Conservation (phyloP, 1,139 yeast species). For the Debaryomyces subglobosus region DNA sequence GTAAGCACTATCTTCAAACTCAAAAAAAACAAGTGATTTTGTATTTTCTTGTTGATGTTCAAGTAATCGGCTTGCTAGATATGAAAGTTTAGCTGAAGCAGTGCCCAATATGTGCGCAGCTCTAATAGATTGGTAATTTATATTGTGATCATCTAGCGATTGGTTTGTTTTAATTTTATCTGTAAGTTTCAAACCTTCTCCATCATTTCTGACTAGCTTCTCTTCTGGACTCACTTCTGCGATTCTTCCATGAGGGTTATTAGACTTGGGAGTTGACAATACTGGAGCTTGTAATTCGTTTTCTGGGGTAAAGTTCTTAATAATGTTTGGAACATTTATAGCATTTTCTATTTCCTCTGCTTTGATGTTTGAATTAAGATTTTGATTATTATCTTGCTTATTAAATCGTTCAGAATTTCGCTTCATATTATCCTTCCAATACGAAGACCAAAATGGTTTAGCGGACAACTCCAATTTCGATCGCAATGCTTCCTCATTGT, state of each 20-base stretch:
- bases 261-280: conserved; percentile 9
- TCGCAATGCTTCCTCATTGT: conserved; percentile 26
- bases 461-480: conserved; percentile 35
- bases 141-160: conserved; percentile 17
- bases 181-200: conserved; percentile 24
- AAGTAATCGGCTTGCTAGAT: conserved; percentile 54
- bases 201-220: conserved; percentile 18
- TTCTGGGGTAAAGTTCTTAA: conserved; percentile 10
- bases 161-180: conserved; percentile 19
- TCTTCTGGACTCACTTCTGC: conserved; percentile 12
- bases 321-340: conserved; percentile 17
- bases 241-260: conserved; percentile 1
- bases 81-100: conserved; percentile 63
- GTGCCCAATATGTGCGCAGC: conserved; percentile 55
- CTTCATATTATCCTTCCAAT: conserved; percentile 49
- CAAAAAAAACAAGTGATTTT: conserved; percentile 68
- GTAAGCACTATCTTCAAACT: conserved; percentile 71
- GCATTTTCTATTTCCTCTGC: conserved; percentile 18
- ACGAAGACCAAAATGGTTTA: conserved; percentile 52
- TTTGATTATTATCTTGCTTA: conserved; percentile 29
- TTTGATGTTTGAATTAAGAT: conserved; percentile 18
- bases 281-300: conserved; percentile 7
- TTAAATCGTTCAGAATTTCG: conserved; percentile 36
- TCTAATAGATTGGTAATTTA: conserved; percentile 26
- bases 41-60: conserved; percentile 49